Conservation (phyloP, 805 yeast genomes). For the Wickerhamiella australiensis region DNA sequence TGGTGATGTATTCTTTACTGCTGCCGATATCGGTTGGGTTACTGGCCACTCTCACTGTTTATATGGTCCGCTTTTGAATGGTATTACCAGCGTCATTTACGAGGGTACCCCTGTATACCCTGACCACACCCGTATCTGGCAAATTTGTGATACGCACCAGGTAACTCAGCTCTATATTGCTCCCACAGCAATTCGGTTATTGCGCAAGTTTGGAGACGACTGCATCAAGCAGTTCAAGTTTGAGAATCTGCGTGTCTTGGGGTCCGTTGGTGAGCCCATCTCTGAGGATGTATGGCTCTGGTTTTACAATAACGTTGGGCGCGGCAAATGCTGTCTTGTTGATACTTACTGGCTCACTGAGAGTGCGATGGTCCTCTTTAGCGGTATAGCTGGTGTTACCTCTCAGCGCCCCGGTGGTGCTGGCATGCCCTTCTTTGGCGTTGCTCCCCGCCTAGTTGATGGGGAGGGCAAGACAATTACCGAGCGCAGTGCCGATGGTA, state of each 20-base stretch:
- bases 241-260: slow-evolving; percentile 68
- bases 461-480: slow-evolving; percentile 55
- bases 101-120: slow-evolving; percentile 88
- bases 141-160: slow-evolving; percentile 71
- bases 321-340: slow-evolving; percentile 61
- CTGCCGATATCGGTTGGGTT: slow-evolving; percentile 88
- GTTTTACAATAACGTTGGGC: slow-evolving; percentile 83
- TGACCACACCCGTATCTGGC: slow-evolving; percentile 68
- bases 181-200: slow-evolving; percentile 84
- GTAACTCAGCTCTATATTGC: slow-evolving; percentile 92
- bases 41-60: slow-evolving; percentile 79
- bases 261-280: slow-evolving; percentile 95
- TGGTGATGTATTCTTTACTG: slow-evolving; percentile 67
- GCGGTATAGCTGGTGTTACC: slow-evolving; percentile 62
- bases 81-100: slow-evolving; percentile 68
- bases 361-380: slow-evolving; percentile 66
- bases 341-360: slow-evolving; percentile 91
- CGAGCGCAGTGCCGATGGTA: slow-evolving; percentile 70
- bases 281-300: slow-evolving; percentile 94
- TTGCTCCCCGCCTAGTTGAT: slow-evolving; percentile 59
- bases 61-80: slow-evolving; percentile 66
- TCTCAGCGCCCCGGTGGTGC: slow-evolving; percentile 83
- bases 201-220: slow-evolving; percentile 71
- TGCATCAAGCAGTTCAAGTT: slow-evolving; percentile 52
- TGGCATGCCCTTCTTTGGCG: slow-evolving; percentile 74